Evolutionary conservation across 106 monocot species (phyloP).

Genomic region (Ottelia alismoides): DNA sequence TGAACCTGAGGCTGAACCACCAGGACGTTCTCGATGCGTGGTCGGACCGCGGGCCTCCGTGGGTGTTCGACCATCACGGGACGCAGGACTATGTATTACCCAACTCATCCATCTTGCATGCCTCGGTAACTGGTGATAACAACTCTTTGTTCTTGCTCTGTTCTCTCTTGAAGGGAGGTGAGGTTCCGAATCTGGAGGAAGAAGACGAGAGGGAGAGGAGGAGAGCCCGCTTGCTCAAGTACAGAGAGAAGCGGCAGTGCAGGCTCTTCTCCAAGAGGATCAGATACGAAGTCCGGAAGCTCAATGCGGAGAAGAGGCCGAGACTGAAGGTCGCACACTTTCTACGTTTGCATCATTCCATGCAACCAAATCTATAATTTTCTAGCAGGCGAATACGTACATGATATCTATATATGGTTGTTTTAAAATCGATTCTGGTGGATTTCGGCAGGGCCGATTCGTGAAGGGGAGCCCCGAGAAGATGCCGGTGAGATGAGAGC

Average conservation of each 20-base stretch:
- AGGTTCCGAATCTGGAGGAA: constrained; percentile 6
- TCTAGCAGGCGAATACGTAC: not conserved
- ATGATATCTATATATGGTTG: not conserved
- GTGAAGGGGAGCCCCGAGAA: constrained; percentile 3
- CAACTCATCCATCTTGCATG: not conserved
- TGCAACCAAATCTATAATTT: not conserved
- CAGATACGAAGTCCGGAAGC: constrained; percentile 13
- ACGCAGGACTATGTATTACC: too few relatives aligned
- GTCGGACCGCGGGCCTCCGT: constrained; percentile 8
- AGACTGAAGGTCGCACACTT: constrained; percentile 5
- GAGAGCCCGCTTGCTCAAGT: constrained; percentile 3
- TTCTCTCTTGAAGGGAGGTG: not conserved
- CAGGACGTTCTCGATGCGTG: constrained; percentile 20
- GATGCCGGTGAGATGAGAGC: not conserved
- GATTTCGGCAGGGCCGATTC: constrained; percentile 2
- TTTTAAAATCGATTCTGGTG: not conserved
- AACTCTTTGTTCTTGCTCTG: not conserved
- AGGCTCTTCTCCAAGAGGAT: constrained; percentile 20
- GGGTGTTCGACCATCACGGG: not conserved
- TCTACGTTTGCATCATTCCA: not conserved
- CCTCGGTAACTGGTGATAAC: not conserved
- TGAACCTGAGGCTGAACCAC: constrained; percentile 22
- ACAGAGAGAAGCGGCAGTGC: constrained; percentile 18
- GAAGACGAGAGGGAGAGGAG: constrained; percentile 4
- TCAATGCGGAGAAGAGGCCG: constrained; percentile 16